Evolutionary conservation across 805 yeast genomes (phyloP).

Genomic region (Kockiozyma suomiensis): DNA sequence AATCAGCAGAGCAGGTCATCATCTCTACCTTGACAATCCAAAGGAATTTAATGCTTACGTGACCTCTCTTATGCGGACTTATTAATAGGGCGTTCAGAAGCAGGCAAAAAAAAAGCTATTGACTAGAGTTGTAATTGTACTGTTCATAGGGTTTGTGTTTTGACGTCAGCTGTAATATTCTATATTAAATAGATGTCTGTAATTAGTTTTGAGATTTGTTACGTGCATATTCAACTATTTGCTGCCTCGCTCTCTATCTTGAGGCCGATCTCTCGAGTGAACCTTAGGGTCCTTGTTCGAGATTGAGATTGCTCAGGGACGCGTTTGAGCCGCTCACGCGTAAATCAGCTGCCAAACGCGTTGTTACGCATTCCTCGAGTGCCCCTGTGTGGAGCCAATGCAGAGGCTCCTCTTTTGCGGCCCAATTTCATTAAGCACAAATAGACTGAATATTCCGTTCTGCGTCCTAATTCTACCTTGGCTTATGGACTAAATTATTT

Average conservation of each 20-base stretch:
- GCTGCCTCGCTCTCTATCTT: no score
- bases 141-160: neutral
- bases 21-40: slow-evolving; percentile 66
- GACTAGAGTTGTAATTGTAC: no score
- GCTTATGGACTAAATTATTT: no score
- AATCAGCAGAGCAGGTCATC: slow-evolving; percentile 69
- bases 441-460: no score
- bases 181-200: neutral
- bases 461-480: no score
- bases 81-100: no score
- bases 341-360: neutral
- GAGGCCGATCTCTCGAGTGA: no score
- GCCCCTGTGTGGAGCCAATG: neutral
- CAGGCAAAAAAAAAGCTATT: no score
- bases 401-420: neutral
- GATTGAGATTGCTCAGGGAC: neutral
- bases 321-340: neutral
- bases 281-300: neutral
- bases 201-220: no score
- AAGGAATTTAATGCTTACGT: slow-evolving; percentile 50
- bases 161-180: neutral
- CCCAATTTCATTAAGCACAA: no score
- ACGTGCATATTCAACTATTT: no score
- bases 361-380: neutral
- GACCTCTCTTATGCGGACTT: neutral